phyloP scores from a whole-genome alignment of 2,329 filamentous ascomycete genomes.

The Exophiala spinifera region DNA sequence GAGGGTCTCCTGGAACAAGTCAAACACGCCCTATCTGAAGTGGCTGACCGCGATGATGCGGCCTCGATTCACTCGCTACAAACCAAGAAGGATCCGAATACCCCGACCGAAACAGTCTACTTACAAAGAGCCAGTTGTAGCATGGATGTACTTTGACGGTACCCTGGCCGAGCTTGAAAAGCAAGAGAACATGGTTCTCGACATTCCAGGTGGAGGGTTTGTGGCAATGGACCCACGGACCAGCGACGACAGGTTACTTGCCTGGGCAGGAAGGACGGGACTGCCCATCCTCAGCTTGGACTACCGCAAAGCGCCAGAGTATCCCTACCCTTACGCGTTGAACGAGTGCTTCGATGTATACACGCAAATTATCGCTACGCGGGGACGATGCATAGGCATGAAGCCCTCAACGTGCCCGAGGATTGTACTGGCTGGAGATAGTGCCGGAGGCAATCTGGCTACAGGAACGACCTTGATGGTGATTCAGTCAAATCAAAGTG shows the following conservation, averaged over 20 bases:
- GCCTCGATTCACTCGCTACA: conserved; percentile 75
- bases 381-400: conserved; percentile 73
- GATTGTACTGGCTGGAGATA: conserved; percentile 74
- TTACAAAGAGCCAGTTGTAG: conserved; percentile 77
- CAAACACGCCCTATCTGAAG: conserved; percentile 78
- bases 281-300: conserved; percentile 88
- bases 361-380: conserved; percentile 66
- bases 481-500: conserved; percentile 61
- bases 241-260: conserved; percentile 89
- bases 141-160: conserved; percentile 93
- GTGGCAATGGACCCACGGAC: conserved; percentile 95
- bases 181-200: conserved; percentile 75
- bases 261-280: conserved; percentile 86
- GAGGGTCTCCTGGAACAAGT: conserved; percentile 92
- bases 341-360: conserved; percentile 89
- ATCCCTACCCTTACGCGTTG: conserved; percentile 78
- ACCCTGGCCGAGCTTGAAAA: conserved; percentile 72
- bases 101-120: conserved; percentile 74
- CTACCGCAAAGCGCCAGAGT: conserved; percentile 82
- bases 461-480: conserved; percentile 84
- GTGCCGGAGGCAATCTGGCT: conserved; percentile 77
- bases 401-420: conserved; percentile 64
- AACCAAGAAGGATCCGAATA: conserved; percentile 79
- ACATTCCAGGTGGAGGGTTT: conserved; percentile 91
- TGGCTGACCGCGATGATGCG: conserved; percentile 70